These are phyloP conservation scores for Fusarium palustre DNA, from an alignment of 2,329 filamentous ascomycete species.

Conservation along the genomic window DNA sequence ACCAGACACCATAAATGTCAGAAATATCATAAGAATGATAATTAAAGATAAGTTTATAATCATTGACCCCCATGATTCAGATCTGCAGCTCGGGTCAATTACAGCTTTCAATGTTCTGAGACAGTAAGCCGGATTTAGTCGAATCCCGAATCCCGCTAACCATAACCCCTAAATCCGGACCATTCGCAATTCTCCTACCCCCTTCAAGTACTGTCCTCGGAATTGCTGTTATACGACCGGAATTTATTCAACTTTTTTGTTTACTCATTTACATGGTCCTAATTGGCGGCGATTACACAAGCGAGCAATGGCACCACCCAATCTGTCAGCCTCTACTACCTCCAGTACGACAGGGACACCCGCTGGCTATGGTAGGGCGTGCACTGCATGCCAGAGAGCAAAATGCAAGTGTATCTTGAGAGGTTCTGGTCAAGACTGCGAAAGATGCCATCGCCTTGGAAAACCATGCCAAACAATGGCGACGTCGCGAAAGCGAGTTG, in stretches of 20 bases:
- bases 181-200: conserved; percentile 1
- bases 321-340: conserved; percentile 19
- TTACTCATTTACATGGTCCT: conserved; percentile 1
- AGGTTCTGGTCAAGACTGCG: conserved; percentile 49
- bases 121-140: conserved; percentile 23
- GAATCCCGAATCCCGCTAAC: conserved; percentile 22
- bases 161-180: conserved; percentile 26
- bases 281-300: conserved; percentile 6
- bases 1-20: background rate
- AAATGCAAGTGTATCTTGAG: conserved; percentile 63
- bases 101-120: background rate
- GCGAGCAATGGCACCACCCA: conserved; percentile 42
- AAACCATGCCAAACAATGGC: conserved; percentile 61
- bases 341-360: conserved; percentile 43
- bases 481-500: conserved; percentile 54
- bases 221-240: conserved; percentile 35
- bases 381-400: conserved; percentile 60
- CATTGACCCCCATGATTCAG: background rate
- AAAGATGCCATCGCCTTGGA: conserved; percentile 59
- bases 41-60: background rate
- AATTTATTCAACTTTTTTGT: conserved; percentile 20
- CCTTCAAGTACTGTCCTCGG: conserved; percentile 10
- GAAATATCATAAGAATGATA: background rate
- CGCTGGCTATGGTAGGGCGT: conserved; percentile 59
- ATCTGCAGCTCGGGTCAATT: conserved; percentile 7